Evolutionary conservation across 495 filamentous ascomycete species (phyloP).

Genomic region (Penicillium maclennaniae): DNA sequence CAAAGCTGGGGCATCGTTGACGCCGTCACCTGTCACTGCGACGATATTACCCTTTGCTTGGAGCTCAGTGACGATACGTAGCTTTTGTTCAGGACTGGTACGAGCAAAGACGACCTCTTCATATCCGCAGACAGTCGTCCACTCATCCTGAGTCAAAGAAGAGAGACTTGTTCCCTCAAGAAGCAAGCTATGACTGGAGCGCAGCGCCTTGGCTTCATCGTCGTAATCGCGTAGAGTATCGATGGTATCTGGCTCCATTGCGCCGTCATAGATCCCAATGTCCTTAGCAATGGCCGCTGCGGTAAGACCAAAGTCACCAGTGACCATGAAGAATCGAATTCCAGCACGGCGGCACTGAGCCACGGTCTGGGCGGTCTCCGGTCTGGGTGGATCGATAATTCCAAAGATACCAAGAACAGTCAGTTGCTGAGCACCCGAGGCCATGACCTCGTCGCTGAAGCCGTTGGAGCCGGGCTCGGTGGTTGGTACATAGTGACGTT

Average conservation of each 20-base stretch:
- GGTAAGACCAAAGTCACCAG: constrained; percentile 69
- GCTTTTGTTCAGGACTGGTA: constrained; percentile 74
- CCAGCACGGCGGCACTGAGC: constrained; percentile 54
- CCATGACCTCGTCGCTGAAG: constrained; percentile 44
- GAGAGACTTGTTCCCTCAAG: constrained; percentile 55
- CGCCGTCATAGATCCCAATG: constrained; percentile 59
- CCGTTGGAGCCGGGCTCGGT: constrained; percentile 30
- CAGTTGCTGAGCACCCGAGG: constrained; percentile 34
- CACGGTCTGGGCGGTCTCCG: constrained; percentile 52
- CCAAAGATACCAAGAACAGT: constrained; percentile 49
- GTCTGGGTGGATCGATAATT: constrained; percentile 61
- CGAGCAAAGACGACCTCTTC: constrained; percentile 68
- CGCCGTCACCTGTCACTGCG: constrained; percentile 71
- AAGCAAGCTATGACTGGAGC: constrained; percentile 30
- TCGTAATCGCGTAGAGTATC: constrained; percentile 18
- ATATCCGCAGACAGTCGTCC: constrained; percentile 54
- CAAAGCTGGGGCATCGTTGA: constrained; percentile 66
- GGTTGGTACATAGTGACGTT: constrained; percentile 26
- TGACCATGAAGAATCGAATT: constrained; percentile 60
- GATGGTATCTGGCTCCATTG: constrained; percentile 33
- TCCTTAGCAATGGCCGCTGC: constrained; percentile 64
- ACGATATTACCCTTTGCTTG: constrained; percentile 59
- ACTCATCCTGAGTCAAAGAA: constrained; percentile 52
- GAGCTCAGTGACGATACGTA: constrained; percentile 68
- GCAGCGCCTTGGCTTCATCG: constrained; percentile 5